phyloP scores from a whole-genome alignment of 1,284 basidiomycete genomes.

The Sporisorium sorghi region DNA sequence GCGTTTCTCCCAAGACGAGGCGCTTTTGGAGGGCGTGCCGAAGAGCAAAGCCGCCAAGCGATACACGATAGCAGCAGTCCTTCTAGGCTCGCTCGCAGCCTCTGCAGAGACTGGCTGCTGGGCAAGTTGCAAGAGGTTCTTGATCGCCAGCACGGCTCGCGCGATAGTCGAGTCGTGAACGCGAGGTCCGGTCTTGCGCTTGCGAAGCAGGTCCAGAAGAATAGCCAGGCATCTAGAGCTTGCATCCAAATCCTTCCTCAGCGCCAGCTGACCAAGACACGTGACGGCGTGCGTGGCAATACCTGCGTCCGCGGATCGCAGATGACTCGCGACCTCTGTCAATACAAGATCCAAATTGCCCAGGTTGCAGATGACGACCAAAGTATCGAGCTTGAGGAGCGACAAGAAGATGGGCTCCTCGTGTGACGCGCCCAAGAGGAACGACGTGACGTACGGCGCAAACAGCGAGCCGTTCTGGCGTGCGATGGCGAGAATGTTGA shows the following conservation, averaged over 20 bases:
- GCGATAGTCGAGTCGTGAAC: constrained; percentile 33
- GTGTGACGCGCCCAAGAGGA: constrained; percentile 54
- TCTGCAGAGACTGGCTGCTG: constrained; percentile 1
- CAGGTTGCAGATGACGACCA: constrained; percentile 38
- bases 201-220: constrained; percentile 35
- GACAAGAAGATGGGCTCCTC: constrained; percentile 56
- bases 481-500: constrained; percentile 43
- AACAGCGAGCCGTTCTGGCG: constrained; percentile 32
- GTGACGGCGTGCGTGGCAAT: constrained; percentile 50
- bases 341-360: constrained; percentile 28
- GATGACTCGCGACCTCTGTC: constrained; percentile 45
- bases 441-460: constrained; percentile 36
- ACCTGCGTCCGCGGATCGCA: constrained; percentile 27
- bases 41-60: constrained; percentile 56
- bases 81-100: neutral
- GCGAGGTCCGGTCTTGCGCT: constrained; percentile 21
- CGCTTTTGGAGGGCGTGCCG: constrained; percentile 27
- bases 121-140: constrained; percentile 33
- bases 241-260: constrained; percentile 19
- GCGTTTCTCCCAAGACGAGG: constrained; percentile 6
- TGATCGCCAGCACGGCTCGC: constrained; percentile 39
- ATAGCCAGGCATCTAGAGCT: constrained; percentile 29
- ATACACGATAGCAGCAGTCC: constrained; percentile 48
- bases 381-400: constrained; percentile 54
- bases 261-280: constrained; percentile 48